These are phyloP conservation scores for Hypoxylon sp. DNA, from an alignment of 2,329 filamentous ascomycete species.

Conservation along the genomic window DNA sequence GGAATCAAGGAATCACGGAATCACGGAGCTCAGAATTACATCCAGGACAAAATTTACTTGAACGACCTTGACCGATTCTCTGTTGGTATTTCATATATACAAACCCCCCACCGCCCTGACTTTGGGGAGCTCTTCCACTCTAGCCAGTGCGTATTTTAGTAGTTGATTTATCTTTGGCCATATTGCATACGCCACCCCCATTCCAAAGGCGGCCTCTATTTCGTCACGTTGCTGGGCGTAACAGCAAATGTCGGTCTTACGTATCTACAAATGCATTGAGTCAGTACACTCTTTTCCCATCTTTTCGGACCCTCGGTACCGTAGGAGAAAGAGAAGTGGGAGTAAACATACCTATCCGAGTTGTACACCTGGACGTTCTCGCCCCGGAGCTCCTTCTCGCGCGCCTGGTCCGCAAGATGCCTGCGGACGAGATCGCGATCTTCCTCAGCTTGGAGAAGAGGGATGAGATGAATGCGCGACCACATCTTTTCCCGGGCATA, in stretches of 20 bases:
- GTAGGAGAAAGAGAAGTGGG: background rate
- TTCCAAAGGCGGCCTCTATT: conserved; percentile 63
- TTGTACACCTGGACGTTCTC: conserved; percentile 89
- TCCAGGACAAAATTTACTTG: background rate
- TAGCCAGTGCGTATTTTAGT: conserved; percentile 16
- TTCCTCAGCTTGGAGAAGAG: conserved; percentile 94
- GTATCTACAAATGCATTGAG: conserved; percentile 68
- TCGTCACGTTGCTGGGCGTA: conserved; percentile 74
- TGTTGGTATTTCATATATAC: conserved; percentile 24
- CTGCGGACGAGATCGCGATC: conserved; percentile 94
- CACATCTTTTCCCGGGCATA: conserved; percentile 98
- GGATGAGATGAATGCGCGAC: conserved; percentile 94
- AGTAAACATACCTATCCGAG: conserved; percentile 79
- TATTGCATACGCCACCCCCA: conserved; percentile 59
- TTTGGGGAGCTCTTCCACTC: conserved; percentile 40
- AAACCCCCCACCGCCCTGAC: conserved; percentile 12
- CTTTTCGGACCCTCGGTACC: background rate
- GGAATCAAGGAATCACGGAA: background rate
- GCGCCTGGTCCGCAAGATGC: conserved; percentile 86
- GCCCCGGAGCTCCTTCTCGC: conserved; percentile 92
- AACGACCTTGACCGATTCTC: conserved; percentile 16
- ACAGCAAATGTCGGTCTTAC: conserved; percentile 85
- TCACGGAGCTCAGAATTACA: background rate
- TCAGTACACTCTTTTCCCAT: conserved; percentile 8
- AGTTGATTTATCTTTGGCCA: background rate